Evolutionary conservation across 192 early-diverging fungal species (phyloP), one percentile per base, ranked within the genome.

Genomic region (Dissophora globulifera): DNA sequence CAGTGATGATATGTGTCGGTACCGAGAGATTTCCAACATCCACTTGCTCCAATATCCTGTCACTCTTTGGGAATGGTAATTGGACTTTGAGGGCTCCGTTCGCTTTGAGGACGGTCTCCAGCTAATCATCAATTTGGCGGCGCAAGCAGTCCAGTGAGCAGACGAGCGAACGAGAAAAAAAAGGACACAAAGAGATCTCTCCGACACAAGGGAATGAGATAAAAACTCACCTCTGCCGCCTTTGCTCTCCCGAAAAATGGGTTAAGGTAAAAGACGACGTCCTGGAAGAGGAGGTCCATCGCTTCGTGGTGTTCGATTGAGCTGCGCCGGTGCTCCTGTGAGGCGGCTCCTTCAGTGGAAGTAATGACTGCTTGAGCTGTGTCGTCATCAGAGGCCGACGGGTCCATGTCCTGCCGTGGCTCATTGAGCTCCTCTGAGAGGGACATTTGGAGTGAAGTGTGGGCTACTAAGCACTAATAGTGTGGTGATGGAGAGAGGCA

Each of bases 1-100:
- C 58, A 2, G 63, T 57, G 19, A 76, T 76, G 15, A 76, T 76
- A 49, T 76, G 72, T 23, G 72, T 76, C 0, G 64, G 65, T 32
- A n/a, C 55, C 16, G 25, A 33, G 4, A 29, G 7, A 30, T 10
- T 41, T 3, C n/a, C 42, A 12, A 33, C 52, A 29, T 25, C 16
- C 50, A 4, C 20, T 27, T 9, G 35, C 35, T 38, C 35, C n/a
- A n/a, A n/a, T n/a, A n/a, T n/a, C n/a, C n/a, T n/a, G 10, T 38
- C 30, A 8, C 57, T 48, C 2, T 40, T 41, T 0, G 9, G 19
- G 1, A 17, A 19, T 3, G 23, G 25, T 26, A 30, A 29, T 6
- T 26, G 56, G 13, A 57, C 42, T 46, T 60, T 67, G 29, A 35
- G 11, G 16, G 63, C 72, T 23, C 72, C 72, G 30, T 76, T 26